phyloP scores from a whole-genome alignment of 768 basidiomycete species.

The Coprinopsis sp. region DNA sequence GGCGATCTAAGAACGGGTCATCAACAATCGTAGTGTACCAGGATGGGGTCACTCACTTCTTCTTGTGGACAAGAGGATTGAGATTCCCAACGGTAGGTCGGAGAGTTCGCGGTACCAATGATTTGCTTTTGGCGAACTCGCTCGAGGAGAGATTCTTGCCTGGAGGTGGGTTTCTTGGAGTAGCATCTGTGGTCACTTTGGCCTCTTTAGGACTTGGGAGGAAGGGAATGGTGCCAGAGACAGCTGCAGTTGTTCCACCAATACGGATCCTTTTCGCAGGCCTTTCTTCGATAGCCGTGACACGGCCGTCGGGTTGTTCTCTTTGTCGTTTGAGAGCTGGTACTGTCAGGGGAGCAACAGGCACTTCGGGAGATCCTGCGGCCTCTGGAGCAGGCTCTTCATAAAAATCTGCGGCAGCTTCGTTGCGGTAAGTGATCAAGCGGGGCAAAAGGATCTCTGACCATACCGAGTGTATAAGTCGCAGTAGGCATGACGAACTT shows the following conservation, averaged over 20 bases:
- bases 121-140: no score
- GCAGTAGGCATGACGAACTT: slow-evolving; percentile 1
- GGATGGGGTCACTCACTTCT: no score
- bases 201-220: no score
- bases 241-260: slow-evolving; percentile 1
- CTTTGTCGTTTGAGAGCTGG: neutral
- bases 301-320: neutral
- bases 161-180: no score
- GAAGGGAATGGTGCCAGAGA: neutral
- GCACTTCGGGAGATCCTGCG: neutral
- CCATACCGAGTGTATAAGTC: neutral
- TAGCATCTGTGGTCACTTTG: no score
- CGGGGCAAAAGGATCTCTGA: neutral
- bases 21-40: no score
- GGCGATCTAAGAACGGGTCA: no score
- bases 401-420: neutral
- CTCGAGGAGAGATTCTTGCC: no score
- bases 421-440: no score
- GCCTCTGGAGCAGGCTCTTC: neutral
- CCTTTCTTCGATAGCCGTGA: neutral
- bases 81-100: no score
- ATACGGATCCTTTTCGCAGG: neutral
- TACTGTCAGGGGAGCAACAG: neutral
- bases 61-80: no score
- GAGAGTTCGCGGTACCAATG: no score